phyloP scores from a whole-genome alignment of 2,329 filamentous ascomycete species.

The Fusarium sororula region DNA sequence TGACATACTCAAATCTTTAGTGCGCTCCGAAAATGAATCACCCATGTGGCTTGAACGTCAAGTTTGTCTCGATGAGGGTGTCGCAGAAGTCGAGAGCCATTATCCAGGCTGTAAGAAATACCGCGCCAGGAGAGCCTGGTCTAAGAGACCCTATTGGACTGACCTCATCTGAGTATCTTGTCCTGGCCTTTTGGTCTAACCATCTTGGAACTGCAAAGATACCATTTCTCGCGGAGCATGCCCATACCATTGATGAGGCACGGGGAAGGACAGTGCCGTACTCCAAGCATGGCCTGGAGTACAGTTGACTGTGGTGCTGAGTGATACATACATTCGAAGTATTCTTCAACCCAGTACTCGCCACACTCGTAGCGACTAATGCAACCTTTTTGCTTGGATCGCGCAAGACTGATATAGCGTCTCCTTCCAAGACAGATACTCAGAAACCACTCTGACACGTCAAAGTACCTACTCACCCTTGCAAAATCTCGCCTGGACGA shows the following conservation, averaged over 20 bases:
- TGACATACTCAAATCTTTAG: background rate
- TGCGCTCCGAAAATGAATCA: background rate
- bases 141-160: background rate
- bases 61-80: background rate
- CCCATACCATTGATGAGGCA: background rate
- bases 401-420: background rate
- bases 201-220: background rate
- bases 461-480: background rate
- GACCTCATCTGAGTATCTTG: background rate
- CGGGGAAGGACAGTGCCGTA: rapidly evolving
- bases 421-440: background rate
- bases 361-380: background rate
- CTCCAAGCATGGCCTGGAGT: background rate
- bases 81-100: background rate
- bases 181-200: background rate
- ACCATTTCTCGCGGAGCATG: background rate
- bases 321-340: background rate
- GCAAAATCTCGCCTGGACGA: no score
- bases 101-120: background rate
- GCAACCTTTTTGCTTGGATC: background rate
- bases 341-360: background rate
- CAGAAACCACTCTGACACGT: background rate
- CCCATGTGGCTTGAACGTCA: background rate
- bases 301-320: background rate
- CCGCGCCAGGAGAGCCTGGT: background rate